Evolutionary conservation across 371 early-diverging fungal genomes (phyloP).

Genomic region (Mortierella sp.): DNA sequence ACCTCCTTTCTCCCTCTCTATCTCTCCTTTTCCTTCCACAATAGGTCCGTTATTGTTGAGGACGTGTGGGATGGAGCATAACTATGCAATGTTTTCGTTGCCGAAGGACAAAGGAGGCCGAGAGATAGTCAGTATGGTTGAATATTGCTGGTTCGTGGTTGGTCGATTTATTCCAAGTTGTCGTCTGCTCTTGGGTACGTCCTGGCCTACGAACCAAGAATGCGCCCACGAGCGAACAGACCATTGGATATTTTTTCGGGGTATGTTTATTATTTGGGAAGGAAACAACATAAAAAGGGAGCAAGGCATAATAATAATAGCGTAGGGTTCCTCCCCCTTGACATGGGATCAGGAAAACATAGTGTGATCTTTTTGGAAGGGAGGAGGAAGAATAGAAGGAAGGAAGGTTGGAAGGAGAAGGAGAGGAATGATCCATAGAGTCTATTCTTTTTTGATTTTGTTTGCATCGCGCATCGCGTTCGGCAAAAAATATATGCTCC

Average conservation of each 20-base stretch:
- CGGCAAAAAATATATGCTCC: background rate
- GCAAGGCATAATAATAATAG: background rate
- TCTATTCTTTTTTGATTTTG: background rate
- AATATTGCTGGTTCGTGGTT: background rate
- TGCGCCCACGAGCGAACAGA: background rate
- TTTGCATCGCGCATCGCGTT: background rate
- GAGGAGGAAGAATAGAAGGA: background rate
- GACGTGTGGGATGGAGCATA: background rate
- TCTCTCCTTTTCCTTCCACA: background rate
- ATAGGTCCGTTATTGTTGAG: background rate
- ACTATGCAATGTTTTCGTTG: background rate
- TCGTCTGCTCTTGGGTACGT: conserved; percentile 3
- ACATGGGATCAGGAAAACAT: background rate
- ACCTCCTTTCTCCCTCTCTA: background rate
- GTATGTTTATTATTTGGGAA: background rate
- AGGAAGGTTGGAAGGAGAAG: background rate
- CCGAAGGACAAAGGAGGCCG: background rate
- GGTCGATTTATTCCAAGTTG: background rate
- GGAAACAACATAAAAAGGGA: background rate
- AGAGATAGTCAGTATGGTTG: background rate
- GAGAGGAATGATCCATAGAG: background rate
- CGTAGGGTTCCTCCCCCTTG: background rate
- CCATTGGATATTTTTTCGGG: background rate
- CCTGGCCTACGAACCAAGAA: conserved; percentile 6
- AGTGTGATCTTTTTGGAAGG: conserved; percentile 1